These are phyloP conservation scores for Penicillium sp. DNA, from an alignment of 2,329 filamentous ascomycete species.

Conservation along the genomic window DNA sequence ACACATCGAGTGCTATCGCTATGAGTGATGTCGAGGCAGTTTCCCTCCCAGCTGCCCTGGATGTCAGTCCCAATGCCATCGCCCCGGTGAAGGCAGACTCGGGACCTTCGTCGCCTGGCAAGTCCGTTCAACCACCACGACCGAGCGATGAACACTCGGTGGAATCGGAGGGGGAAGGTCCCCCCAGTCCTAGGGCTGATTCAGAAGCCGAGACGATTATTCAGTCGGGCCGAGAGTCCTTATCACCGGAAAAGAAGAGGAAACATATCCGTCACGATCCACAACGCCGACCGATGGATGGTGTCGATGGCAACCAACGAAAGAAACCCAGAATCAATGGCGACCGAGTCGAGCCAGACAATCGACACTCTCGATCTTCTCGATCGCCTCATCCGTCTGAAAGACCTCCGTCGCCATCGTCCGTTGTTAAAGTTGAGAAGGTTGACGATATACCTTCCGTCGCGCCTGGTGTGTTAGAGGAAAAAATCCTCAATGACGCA, in stretches of 20 bases:
- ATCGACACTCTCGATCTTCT: constrained; percentile 22
- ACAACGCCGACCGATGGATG: constrained; percentile 24
- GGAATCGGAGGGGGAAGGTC: constrained; percentile 29
- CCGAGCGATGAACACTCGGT: constrained; percentile 14
- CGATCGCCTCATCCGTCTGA: constrained; percentile 27
- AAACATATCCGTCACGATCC: constrained; percentile 41
- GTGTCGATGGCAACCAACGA: constrained; percentile 29
- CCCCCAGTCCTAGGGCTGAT: constrained; percentile 42
- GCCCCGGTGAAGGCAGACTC: constrained; percentile 32
- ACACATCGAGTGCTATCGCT: constrained; percentile 44
- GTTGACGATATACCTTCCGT: constrained; percentile 30
- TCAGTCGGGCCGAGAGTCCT: constrained; percentile 45
- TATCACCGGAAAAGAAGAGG: constrained; percentile 48
- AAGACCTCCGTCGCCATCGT: constrained; percentile 28
- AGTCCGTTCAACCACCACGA: constrained; percentile 15
- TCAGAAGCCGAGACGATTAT: constrained; percentile 52
- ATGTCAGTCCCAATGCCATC: constrained; percentile 32
- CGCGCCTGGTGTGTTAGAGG: constrained; percentile 19
- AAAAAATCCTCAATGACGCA: constrained; percentile 1
- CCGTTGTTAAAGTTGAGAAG: constrained; percentile 39
- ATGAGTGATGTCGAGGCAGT: constrained; percentile 48
- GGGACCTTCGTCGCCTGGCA: constrained; percentile 25
- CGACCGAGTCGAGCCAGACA: constrained; percentile 21
- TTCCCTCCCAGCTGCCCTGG: constrained; percentile 39
- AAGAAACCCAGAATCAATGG: constrained; percentile 31